Evolutionary conservation across 2,329 filamentous ascomycete species (phyloP).

Genomic region (Pestalotiopsis sp.): DNA sequence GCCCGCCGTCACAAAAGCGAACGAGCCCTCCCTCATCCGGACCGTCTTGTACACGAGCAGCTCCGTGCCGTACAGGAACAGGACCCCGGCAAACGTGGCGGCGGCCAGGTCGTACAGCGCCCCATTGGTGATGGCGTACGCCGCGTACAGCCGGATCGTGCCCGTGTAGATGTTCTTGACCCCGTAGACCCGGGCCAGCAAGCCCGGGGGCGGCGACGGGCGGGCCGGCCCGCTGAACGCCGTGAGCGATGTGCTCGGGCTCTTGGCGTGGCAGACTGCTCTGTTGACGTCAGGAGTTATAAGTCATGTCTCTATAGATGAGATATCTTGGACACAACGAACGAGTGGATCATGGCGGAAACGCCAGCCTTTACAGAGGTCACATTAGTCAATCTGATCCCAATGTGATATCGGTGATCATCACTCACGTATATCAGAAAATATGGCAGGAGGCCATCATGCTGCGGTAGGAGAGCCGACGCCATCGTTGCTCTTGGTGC

Average conservation of each 20-base stretch:
- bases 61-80: conserved; percentile 32
- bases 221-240: conserved; percentile 32
- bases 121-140: conserved; percentile 34
- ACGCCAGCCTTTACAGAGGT: background rate
- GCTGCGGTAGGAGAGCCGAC: background rate
- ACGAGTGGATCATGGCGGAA: conserved; percentile 7
- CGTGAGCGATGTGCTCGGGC: conserved; percentile 20
- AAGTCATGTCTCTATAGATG: conserved; percentile 15
- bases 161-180: conserved; percentile 39
- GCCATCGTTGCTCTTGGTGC: background rate
- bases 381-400: background rate
- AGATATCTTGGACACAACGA: conserved; percentile 16
- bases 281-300: background rate
- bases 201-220: conserved; percentile 23
- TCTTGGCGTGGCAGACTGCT: conserved; percentile 30
- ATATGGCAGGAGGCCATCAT: conserved; percentile 31
- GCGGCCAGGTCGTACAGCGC: conserved; percentile 35
- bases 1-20: conserved; percentile 25
- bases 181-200: conserved; percentile 38
- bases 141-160: conserved; percentile 36
- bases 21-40: conserved; percentile 23
- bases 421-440: conserved; percentile 30
- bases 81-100: conserved; percentile 33
- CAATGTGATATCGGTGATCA: too few relatives aligned
- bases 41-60: conserved; percentile 28